phyloP scores from a whole-genome alignment of 805 yeast genomes.

The Kazachstania taianensis region DNA sequence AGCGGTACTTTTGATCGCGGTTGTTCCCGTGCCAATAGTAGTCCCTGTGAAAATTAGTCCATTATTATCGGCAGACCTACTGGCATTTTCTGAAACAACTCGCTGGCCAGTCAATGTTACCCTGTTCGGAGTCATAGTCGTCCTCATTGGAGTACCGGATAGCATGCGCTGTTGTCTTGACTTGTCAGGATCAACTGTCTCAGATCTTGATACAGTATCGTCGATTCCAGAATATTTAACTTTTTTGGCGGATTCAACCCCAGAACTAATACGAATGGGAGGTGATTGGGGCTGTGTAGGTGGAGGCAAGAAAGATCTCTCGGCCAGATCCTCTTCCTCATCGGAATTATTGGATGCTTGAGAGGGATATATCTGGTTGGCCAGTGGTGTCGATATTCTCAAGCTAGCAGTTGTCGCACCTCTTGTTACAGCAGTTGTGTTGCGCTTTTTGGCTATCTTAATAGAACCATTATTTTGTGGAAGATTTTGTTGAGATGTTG shows the following conservation, averaged over 20 bases:
- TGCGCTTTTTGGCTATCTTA: conserved; percentile 18
- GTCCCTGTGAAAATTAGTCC: conserved; percentile 10
- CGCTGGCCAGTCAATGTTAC: conserved; percentile 17
- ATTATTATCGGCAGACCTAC: conserved; percentile 9
- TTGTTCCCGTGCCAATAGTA: neutral
- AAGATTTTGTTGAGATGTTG: too few relatives aligned
- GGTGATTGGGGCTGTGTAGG: conserved; percentile 31
- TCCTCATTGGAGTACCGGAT: conserved; percentile 26
- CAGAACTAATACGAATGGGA: conserved; percentile 30
- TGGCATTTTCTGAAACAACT: conserved; percentile 20
- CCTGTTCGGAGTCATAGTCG: conserved; percentile 22
- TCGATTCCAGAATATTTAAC: conserved; percentile 25
- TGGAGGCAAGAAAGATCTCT: conserved; percentile 30
- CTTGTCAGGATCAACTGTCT: conserved; percentile 31
- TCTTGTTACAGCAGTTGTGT: conserved; percentile 7
- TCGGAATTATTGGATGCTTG: conserved; percentile 21
- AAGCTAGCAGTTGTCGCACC: conserved; percentile 8
- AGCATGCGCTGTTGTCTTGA: conserved; percentile 27
- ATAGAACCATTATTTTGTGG: conserved; percentile 11
- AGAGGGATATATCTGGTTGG: conserved; percentile 32
- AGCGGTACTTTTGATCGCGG: conserved; percentile 3
- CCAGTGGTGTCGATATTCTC: conserved; percentile 33
- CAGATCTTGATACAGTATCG: conserved; percentile 31
- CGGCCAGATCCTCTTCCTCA: conserved; percentile 25
- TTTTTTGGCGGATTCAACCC: conserved; percentile 25